Evolutionary conservation across 1,284 basidiomycete genomes (phyloP).

Genomic region (Gymnopus androsaceus): DNA sequence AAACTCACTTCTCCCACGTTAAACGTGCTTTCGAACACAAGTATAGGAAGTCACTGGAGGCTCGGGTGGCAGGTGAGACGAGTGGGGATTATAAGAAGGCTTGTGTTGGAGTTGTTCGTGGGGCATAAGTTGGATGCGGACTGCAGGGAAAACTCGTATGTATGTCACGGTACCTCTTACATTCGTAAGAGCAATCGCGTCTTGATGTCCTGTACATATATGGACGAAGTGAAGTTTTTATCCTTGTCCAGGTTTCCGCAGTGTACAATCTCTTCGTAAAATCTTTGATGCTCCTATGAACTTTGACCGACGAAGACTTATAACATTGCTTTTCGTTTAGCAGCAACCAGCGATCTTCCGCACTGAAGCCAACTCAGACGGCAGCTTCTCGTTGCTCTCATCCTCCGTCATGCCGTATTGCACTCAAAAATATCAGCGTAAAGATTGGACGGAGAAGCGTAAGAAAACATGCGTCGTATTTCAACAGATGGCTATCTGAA

Average conservation of each 20-base stretch:
- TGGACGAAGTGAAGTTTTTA: neutral
- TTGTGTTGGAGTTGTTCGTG: constrained; percentile 5
- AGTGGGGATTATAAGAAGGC: constrained; percentile 40
- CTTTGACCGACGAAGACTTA: neutral
- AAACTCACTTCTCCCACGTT: constrained; percentile 33
- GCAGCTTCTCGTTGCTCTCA: too few species aligned
- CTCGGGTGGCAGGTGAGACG: constrained; percentile 39
- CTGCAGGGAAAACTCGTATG: neutral
- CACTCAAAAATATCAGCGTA: too few species aligned
- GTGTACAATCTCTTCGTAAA: neutral
- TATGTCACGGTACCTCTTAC: neutral
- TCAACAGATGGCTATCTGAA: too few species aligned
- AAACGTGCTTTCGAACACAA: constrained; percentile 36
- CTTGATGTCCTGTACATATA: neutral
- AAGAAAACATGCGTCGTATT: too few species aligned
- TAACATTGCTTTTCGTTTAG: neutral
- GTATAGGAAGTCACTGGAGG: constrained; percentile 36
- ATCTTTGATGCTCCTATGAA: neutral
- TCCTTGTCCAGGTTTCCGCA: neutral
- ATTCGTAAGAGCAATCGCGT: neutral
- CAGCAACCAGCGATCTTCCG: too few species aligned
- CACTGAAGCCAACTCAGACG: too few species aligned
- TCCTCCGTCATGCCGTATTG: too few species aligned
- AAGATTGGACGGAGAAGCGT: too few species aligned
- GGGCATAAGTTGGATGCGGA: neutral